Evolutionary conservation across 805 yeast species (phyloP), one percentile per base, ranked within the genome.

Genomic region (Suhomyces vadensis): DNA sequence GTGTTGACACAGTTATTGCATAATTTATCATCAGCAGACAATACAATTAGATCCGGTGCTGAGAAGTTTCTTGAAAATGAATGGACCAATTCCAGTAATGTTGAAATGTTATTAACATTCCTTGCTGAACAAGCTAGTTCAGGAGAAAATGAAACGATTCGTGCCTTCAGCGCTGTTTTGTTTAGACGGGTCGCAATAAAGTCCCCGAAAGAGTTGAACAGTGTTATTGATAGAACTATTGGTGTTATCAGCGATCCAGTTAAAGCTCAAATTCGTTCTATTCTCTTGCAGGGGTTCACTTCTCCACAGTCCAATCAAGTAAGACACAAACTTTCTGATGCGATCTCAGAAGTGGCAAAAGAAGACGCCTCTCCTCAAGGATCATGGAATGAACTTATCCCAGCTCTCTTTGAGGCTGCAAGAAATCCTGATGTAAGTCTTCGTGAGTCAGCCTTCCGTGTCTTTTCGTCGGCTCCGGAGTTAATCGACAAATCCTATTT

Each of bases 261-360:
- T 2, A 74, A 80, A 47, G 63, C 57, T 29, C 85, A 84, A 57
- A 80, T 92, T 41, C 80, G 95, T 52, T 54, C 70, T 13, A 72
- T 80, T 17, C 75, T 92, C 29, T 72, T 91, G 52, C 77, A 77
- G 46, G 98, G 97, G 11, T 88, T 92, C 56, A 61, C 79, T 3
- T 62, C 81, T 8, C 83, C 75, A 47, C 88, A 84, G 60, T 70
- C 85, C n/a, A 81, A 80, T 49, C 80, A 79, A 50, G 89, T 89
- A 24, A 82, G 97, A 61, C 97, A 92, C 64, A 94, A 92, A 60
- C 71, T 94, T 39, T 83, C 97, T 2, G 99, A 94, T 71, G 95
- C 96, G 6, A 85, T 94, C 38, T 87, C 97, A 1, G 98, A 91
- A 65, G 80, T 92, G 37, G 95, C 97, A 1, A 82, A 83, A 56